Evolutionary conservation across 2,329 filamentous ascomycete genomes (phyloP).

Genomic region (Blastomyces emzantsi): DNA sequence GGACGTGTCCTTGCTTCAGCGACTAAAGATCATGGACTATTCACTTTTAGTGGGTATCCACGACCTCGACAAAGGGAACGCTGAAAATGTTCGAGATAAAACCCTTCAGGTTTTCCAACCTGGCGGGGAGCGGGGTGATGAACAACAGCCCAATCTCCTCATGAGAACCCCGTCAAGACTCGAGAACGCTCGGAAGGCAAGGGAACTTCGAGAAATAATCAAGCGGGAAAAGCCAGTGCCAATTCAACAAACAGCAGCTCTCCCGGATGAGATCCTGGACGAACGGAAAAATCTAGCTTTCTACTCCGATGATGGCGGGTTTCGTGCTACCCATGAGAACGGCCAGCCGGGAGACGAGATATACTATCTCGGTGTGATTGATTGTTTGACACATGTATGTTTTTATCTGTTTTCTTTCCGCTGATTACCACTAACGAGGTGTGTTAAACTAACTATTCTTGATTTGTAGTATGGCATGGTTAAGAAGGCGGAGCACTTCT

Average conservation of each 20-base stretch:
- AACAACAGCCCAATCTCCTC: conserved; percentile 55
- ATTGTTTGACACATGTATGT: conserved; percentile 92
- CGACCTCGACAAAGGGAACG: conserved; percentile 80
- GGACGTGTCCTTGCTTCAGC: conserved; percentile 80
- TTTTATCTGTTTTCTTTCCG: background rate
- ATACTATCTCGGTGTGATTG: conserved; percentile 97
- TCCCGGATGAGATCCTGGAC: conserved; percentile 82
- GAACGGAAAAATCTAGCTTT: conserved; percentile 72
- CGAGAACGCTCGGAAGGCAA: conserved; percentile 82
- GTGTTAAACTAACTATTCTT: conserved; percentile 11
- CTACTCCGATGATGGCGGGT: conserved; percentile 88
- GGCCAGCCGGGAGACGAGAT: conserved; percentile 79
- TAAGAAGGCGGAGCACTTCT: conserved; percentile 93
- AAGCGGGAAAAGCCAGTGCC: conserved; percentile 90
- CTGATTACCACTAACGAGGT: background rate
- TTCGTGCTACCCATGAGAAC: conserved; percentile 86
- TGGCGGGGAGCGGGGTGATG: conserved; percentile 60
- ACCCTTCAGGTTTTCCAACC: conserved; percentile 92
- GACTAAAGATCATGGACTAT: conserved; percentile 96
- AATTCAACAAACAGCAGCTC: conserved; percentile 71
- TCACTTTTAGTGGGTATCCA: conserved; percentile 92
- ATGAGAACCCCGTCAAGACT: conserved; percentile 88
- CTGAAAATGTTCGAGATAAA: conserved; percentile 84
- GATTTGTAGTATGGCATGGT: conserved; percentile 69
- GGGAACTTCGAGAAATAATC: conserved; percentile 84